Evolutionary conservation across 2,329 filamentous ascomycete genomes (phyloP).

Genomic region (Pleoardoris graminearum): DNA sequence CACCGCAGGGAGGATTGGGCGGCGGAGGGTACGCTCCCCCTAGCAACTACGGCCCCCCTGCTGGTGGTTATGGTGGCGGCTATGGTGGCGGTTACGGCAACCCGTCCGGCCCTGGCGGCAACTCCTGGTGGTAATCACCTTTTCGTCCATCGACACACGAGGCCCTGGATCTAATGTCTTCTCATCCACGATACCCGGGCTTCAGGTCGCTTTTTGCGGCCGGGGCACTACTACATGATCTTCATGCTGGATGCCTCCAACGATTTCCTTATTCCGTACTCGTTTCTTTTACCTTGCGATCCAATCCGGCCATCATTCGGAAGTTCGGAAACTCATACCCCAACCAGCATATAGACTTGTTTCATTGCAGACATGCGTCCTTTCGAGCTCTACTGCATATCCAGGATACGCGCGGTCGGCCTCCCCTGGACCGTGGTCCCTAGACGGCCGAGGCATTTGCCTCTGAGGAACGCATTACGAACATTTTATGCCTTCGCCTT

Average conservation of each 20-base stretch:
- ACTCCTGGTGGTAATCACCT: constrained; percentile 67
- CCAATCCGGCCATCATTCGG: constrained; percentile 43
- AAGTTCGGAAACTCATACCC: constrained; percentile 52
- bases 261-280: constrained; percentile 26
- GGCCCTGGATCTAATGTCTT: constrained; percentile 27
- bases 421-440: constrained; percentile 42
- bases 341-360: constrained; percentile 57
- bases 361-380: constrained; percentile 49
- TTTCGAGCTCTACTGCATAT: constrained; percentile 46
- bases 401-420: constrained; percentile 41
- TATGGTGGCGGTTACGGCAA: constrained; percentile 67
- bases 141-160: constrained; percentile 30
- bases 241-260: constrained; percentile 5
- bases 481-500: constrained; percentile 45
- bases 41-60: constrained; percentile 63
- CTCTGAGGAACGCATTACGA: constrained; percentile 44
- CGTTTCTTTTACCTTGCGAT: constrained; percentile 33
- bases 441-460: constrained; percentile 41
- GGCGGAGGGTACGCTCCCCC: constrained; percentile 52
- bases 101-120: constrained; percentile 64
- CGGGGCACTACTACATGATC: constrained; percentile 13
- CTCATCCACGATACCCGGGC: constrained; percentile 27
- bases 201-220: constrained; percentile 24
- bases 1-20: constrained; percentile 36
- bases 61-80: constrained; percentile 54